Evolutionary conservation across 2,329 filamentous ascomycete genomes (phyloP), one percentile per base, ranked within the genome.

Genomic region (Fusarium lyarnte): DNA sequence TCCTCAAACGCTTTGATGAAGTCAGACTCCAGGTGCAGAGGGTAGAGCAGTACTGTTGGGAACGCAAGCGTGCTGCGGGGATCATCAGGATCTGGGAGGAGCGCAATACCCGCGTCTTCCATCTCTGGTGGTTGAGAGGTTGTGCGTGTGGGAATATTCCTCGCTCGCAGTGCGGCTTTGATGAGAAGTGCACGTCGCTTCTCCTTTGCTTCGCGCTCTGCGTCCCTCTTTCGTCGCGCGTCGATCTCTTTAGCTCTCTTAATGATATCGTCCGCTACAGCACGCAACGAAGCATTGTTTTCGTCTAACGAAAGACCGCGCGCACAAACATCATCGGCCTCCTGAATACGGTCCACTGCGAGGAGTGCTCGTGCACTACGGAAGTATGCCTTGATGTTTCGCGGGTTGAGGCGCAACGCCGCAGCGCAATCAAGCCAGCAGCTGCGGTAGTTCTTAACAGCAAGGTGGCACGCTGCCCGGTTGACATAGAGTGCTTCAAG

Each of bases 381-480:
- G 83, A 97, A 99, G 83, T 91, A 94, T 2, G 96, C 95, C 84
- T 99, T 99, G 78, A 97, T 81, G 81, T 97, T 98, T 55, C 81
- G 81, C 6, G 91, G 88, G 82, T 98, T 97, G 65, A 98, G 85
- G 42, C 90, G 89, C 67, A 99, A 87, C 3, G 93, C 92, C 12
- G 90, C 87, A 5, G 92, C 93, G 81, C 95, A 96, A 85, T 98
- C 96, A 52, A 92, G 87, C 78, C 92, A 97, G 83, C 93, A 94
- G 70, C 90, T 92, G 72, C 95, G 91, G 83, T 95, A 96, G 84
- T 99, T 99, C 80, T 90, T 89, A 73, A 98, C 87, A 81, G 94
- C 92, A 69, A 99, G 86, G 81, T 98, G 93, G 83, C 94, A 97
- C 33, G 97, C 90, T 2, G 95, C 95, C 68, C 96, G 91, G 82